A percentile compares a stretch with the other conserved stretches of the same genome.
Evolutionary conservation across 192 early-diverging fungal genomes (phyloP).

Genomic region (Mortierella alpina): DNA sequence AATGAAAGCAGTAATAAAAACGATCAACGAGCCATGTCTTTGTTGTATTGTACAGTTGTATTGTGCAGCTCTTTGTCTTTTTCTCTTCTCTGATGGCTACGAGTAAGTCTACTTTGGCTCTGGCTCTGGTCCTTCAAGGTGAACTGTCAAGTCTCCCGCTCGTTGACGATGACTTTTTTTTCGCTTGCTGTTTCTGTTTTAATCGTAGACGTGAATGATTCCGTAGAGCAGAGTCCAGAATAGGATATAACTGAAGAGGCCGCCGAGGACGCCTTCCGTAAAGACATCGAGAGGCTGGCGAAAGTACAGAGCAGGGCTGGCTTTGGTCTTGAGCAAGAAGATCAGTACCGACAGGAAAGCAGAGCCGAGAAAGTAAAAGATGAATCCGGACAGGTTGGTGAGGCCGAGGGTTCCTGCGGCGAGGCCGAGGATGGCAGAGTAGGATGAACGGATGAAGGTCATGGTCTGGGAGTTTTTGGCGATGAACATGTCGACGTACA

Average conservation of each 20-base stretch:
- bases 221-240: conserved; percentile 86
- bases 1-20: neutral
- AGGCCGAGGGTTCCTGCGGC: conserved; percentile 92
- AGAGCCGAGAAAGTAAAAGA: conserved; percentile 82
- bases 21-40: too few species aligned
- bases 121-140: neutral
- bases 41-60: conserved; percentile 15
- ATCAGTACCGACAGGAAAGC: conserved; percentile 70
- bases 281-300: conserved; percentile 59
- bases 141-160: neutral
- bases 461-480: conserved; percentile 71
- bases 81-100: neutral
- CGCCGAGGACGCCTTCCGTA: conserved; percentile 68
- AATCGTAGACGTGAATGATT: conserved; percentile 83
- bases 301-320: conserved; percentile 70
- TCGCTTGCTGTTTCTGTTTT: conserved; percentile 16
- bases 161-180: too few species aligned
- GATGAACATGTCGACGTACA: conserved; percentile 64
- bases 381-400: conserved; percentile 84
- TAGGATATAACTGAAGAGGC: conserved; percentile 74
- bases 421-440: conserved; percentile 80
- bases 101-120: neutral
- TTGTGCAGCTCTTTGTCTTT: neutral
- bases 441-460: conserved; percentile 73
- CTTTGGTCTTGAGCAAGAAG: conserved; percentile 68